These are phyloP conservation scores for Plasmopara viticola DNA, from an alignment of 352 stramenopile species.

Conservation along the genomic window DNA sequence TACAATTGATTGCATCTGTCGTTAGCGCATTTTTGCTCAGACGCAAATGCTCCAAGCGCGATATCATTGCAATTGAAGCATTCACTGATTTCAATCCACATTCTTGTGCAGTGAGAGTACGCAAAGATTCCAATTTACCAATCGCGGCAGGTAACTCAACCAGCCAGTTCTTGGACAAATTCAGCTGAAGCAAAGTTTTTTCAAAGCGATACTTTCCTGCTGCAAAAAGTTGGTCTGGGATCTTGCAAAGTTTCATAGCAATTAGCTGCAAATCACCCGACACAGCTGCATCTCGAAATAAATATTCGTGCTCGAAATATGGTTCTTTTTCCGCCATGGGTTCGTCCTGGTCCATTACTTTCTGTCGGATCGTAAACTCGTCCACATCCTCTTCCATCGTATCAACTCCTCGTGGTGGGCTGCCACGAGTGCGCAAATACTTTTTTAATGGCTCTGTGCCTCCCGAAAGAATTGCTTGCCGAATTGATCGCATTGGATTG, in stretches of 20 bases:
- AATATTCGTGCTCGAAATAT: slow-evolving; percentile 39
- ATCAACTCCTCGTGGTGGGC: slow-evolving; percentile 53
- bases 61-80: slow-evolving; percentile 40
- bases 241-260: slow-evolving; percentile 43
- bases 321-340: slow-evolving; percentile 21
- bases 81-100: slow-evolving; percentile 53
- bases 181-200: slow-evolving; percentile 50
- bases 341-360: slow-evolving; percentile 34
- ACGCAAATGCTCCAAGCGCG: slow-evolving; percentile 49
- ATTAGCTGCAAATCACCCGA: slow-evolving; percentile 48
- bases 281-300: slow-evolving; percentile 60
- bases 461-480: slow-evolving; percentile 50
- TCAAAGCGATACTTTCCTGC: slow-evolving; percentile 45
- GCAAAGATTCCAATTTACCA: slow-evolving; percentile 44
- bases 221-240: slow-evolving; percentile 34
- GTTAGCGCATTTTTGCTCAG: slow-evolving; percentile 77
- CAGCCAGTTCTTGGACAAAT: slow-evolving; percentile 70
- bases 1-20: slow-evolving; percentile 33
- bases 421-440: slow-evolving; percentile 68
- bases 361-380: slow-evolving; percentile 51
- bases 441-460: slow-evolving; percentile 76
- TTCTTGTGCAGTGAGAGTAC: slow-evolving; percentile 65
- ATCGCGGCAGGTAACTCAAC: slow-evolving; percentile 36
- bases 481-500: slow-evolving; percentile 71
- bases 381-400: slow-evolving; percentile 63